Percentiles rank a stretch among this genome's conserved stretches.
Conservation (phyloP, 305 asterid genomes). For the Rubia balearica region DNA sequence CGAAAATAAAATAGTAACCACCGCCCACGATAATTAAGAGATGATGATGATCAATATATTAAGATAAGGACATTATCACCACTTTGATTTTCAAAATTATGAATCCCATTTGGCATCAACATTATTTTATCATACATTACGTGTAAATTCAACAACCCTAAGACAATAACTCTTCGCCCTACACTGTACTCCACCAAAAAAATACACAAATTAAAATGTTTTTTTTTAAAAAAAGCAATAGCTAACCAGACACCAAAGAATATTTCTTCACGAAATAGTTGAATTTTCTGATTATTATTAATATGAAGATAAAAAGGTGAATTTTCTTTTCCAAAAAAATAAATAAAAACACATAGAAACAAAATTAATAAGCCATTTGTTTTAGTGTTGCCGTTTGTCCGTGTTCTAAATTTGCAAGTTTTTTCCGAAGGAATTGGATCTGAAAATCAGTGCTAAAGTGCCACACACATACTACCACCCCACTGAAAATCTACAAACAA, state of each 20-base stretch:
- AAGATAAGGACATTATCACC: neutral
- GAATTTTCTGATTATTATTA: neutral
- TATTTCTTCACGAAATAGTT: neutral
- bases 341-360: neutral
- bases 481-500: conserved; percentile 9
- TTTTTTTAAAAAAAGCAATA: too few species aligned
- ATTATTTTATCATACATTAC: neutral
- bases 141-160: neutral
- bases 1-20: neutral
- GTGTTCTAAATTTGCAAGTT: conserved; percentile 11
- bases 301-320: neutral
- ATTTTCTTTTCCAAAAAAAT: neutral
- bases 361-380: conserved; percentile 3
- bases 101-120: conserved; percentile 2
- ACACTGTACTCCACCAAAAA: too few species aligned
- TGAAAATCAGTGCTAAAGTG: conserved; percentile 11
- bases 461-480: neutral
- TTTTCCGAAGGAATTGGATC: conserved; percentile 16
- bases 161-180: neutral
- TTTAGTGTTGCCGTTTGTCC: neutral
- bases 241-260: too few species aligned
- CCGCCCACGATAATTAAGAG: neutral
- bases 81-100: neutral
- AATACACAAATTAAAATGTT: too few species aligned
- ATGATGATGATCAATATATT: neutral